Percentiles rank a stretch among this genome's conserved stretches.
Conservation (phyloP, 208 protist species). For the Herpetomonas samuelpessoai region DNA sequence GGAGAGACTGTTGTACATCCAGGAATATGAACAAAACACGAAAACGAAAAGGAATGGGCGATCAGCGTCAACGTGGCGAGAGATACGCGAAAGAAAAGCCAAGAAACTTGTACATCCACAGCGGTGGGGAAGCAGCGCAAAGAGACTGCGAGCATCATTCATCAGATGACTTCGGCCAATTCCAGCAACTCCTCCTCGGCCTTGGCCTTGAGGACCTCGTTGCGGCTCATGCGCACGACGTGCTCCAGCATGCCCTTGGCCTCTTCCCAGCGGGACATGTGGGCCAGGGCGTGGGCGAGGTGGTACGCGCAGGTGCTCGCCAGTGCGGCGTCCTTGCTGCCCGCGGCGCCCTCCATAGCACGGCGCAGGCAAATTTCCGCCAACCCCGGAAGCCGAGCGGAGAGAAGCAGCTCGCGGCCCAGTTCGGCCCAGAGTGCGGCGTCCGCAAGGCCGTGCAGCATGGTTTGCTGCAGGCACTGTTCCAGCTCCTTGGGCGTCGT, state of each 20-base stretch:
- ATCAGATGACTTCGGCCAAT: conserved; percentile 14
- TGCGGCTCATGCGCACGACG: conserved; percentile 27
- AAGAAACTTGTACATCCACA: no score
- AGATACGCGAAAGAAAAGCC: no score
- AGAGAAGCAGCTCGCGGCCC: conserved; percentile 56
- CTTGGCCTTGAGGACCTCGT: conserved; percentile 63
- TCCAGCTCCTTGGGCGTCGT: conserved; percentile 35
- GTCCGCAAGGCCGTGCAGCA: conserved; percentile 61
- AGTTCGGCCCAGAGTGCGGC: conserved; percentile 67
- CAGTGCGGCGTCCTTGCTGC: conserved; percentile 8
- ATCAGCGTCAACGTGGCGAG: no score
- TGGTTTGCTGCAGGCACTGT: conserved; percentile 54
- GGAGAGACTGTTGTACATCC: not conserved
- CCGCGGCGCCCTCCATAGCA: conserved; percentile 7
- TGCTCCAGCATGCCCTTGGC: conserved; percentile 41
- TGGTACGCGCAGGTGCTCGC: conserved; percentile 46
- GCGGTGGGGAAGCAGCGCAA: no score
- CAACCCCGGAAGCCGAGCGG: conserved; percentile 25
- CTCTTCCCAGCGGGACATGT: conserved; percentile 36
- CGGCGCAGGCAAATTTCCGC: conserved; percentile 59
- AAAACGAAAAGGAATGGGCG: no score
- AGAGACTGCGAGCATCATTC: not conserved
- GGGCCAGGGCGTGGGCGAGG: conserved; percentile 59
- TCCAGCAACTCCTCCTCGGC: conserved; percentile 69
- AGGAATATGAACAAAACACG: no score